Conservation (phyloP, 805 yeast genomes). For the Kockiozyma suomiensis region DNA sequence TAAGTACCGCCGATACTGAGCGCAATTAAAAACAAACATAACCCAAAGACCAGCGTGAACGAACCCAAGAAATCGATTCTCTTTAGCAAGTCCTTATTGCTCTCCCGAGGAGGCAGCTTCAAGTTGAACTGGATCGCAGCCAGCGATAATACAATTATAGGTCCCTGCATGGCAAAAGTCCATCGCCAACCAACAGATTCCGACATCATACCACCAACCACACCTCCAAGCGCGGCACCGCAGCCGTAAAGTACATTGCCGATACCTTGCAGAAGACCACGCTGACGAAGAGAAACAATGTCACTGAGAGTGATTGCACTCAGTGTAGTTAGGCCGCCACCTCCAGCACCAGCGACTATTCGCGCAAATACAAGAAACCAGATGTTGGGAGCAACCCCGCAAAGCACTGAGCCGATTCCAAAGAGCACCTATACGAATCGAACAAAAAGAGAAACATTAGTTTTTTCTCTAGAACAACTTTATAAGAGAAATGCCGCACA, state of each 20-base stretch:
- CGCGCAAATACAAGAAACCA: slow-evolving; percentile 44
- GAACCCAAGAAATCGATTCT: slow-evolving; percentile 71
- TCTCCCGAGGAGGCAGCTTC: slow-evolving; percentile 39
- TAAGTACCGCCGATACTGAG: slow-evolving; percentile 68
- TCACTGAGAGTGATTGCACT: slow-evolving; percentile 78
- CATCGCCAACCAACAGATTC: slow-evolving; percentile 64
- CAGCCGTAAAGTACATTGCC: slow-evolving; percentile 75
- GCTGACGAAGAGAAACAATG: slow-evolving; percentile 67
- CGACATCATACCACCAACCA: slow-evolving; percentile 57
- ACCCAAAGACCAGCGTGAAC: slow-evolving; percentile 56
- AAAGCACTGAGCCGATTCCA: slow-evolving; percentile 54
- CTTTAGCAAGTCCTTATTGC: slow-evolving; percentile 51
- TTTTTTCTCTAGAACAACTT: too few relatives aligned
- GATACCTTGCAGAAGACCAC: slow-evolving; percentile 83
- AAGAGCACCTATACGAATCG: slow-evolving; percentile 44
- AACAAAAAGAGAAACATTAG: slow-evolving; percentile 38
- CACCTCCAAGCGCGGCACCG: slow-evolving; percentile 77
- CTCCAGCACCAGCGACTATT: slow-evolving; percentile 83
- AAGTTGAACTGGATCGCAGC: slow-evolving; percentile 41
- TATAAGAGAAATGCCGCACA: too few relatives aligned
- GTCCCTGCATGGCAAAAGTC: slow-evolving; percentile 48
- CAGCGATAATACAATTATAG: slow-evolving; percentile 44
- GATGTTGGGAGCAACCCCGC: slow-evolving; percentile 52
- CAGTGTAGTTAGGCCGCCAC: slow-evolving; percentile 81
- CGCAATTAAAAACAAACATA: slow-evolving; percentile 60